Evolutionary conservation across 1,284 basidiomycete species (phyloP), one percentile per base, ranked within the genome.

Genomic region (Bjerkandera adusta): DNA sequence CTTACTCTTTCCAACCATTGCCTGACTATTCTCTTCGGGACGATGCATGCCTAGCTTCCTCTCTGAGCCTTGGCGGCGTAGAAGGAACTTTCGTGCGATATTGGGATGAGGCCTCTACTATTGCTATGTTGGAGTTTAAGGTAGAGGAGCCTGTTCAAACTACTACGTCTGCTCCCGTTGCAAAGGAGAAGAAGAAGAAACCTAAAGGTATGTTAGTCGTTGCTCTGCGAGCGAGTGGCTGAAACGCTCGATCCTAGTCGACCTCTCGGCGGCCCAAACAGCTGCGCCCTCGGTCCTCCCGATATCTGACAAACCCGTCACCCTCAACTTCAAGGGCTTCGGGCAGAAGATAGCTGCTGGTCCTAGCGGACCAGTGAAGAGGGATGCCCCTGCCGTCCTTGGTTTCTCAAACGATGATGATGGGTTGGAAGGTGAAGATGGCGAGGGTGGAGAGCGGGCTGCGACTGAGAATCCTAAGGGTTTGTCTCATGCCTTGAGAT

Each of bases 1-100:
- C 85, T 2, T 82, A 86, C 55, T 89, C 92, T 6, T 95, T 95
- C 64, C 82, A 89, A 56, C 86, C 85, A 4, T 73, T 89, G 16
- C 74, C 79, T 16, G 81, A 92, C 49, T 77, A 83, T 61, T 76
- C 84, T 54, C 68, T 79, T 36, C 78, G 83, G 13, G 89, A 92
- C 55, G 89, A 90, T 50, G 78, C 83, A 8, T 85, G 83, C 53
- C 66, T 91, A 20, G 58, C 72, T 13, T 85, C 84, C 3, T 82
- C 86, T 1, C 53, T 73, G 21, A 75, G 72, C 47, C 68, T 89
- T 10, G 89, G 88, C 26, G 85, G 86, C 7, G 71, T 73, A 16
- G 85, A 87, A 55, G 79, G 77, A 33, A 71, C 75, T 13, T 89
- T 83, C 77, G 83, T 89, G 21, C 75, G 81, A 50, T 92, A 92